Evolutionary conservation across 2,329 filamentous ascomycete genomes (phyloP).

Genomic region (Aspergillus arachidicola): DNA sequence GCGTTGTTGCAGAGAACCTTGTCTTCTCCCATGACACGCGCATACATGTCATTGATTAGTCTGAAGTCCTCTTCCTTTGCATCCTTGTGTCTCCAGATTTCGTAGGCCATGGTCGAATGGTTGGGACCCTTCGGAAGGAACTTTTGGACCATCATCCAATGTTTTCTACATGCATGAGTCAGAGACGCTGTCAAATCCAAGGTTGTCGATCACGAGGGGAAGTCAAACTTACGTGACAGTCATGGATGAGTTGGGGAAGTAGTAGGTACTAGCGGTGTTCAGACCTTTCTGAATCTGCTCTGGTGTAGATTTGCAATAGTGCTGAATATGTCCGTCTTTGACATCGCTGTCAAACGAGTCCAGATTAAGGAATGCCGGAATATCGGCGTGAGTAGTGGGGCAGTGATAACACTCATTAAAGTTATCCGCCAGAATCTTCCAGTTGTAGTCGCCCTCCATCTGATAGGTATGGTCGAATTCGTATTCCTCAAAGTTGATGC

Average conservation of each 20-base stretch:
- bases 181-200: slow-evolving; percentile 23
- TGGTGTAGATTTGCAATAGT: slow-evolving; percentile 48
- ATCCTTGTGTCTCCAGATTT: slow-evolving; percentile 63
- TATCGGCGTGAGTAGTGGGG: slow-evolving; percentile 59
- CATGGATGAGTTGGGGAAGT: slow-evolving; percentile 29
- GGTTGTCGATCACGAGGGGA: too few relatives aligned
- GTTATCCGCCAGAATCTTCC: slow-evolving; percentile 65
- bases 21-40: slow-evolving; percentile 65
- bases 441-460: slow-evolving; percentile 61
- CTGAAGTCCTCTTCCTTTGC: slow-evolving; percentile 60
- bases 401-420: slow-evolving; percentile 68
- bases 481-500: slow-evolving; percentile 56
- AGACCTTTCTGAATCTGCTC: slow-evolving; percentile 53
- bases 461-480: slow-evolving; percentile 60
- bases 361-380: slow-evolving; percentile 57
- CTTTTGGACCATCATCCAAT: slow-evolving; percentile 65
- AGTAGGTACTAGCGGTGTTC: slow-evolving; percentile 31
- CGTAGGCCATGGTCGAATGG: slow-evolving; percentile 60
- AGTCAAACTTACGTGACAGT: slow-evolving; percentile 27
- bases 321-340: slow-evolving; percentile 52
- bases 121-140: slow-evolving; percentile 59
- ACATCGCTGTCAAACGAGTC: slow-evolving; percentile 56
- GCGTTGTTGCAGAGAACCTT: slow-evolving; percentile 62
- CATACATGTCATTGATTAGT: slow-evolving; percentile 60
- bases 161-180: slow-evolving; percentile 39